Percentiles rank a stretch among this genome's conserved stretches.
phyloP scores from a whole-genome alignment of 495 filamentous ascomycete species.

The Aspergillus campestris region DNA sequence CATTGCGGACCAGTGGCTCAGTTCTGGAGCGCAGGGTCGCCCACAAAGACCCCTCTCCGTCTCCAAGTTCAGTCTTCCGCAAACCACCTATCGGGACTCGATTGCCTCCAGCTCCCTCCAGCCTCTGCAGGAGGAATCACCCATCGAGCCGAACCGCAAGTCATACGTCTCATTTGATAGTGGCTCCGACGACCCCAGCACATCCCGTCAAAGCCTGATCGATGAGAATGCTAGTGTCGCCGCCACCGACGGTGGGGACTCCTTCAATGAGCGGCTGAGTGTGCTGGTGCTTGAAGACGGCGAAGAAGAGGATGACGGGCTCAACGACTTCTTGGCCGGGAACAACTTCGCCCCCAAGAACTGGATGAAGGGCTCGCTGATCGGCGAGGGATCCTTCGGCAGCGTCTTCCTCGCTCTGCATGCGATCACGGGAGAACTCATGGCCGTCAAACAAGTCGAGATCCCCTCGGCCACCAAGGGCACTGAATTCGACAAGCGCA shows the following conservation, averaged over 20 bases:
- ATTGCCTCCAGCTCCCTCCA: slow-evolving; percentile 82
- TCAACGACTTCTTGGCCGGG: slow-evolving; percentile 76
- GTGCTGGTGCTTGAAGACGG: slow-evolving; percentile 64
- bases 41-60: slow-evolving; percentile 54
- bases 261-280: slow-evolving; percentile 61
- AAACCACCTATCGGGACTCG: slow-evolving; percentile 68
- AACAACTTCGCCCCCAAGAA: slow-evolving; percentile 92
- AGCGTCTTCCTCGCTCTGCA: slow-evolving; percentile 96
- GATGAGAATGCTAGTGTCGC: slow-evolving; percentile 70
- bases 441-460: slow-evolving; percentile 98
- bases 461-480: slow-evolving; percentile 73
- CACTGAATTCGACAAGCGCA: slow-evolving; percentile 74
- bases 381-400: slow-evolving; percentile 95
- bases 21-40: slow-evolving; percentile 33
- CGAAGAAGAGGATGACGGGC: slow-evolving; percentile 72
- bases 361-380: slow-evolving; percentile 98
- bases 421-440: slow-evolving; percentile 90
- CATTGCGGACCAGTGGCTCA: slow-evolving; percentile 90
- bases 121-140: slow-evolving; percentile 83
- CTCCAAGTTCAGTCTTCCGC: slow-evolving; percentile 48
- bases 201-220: slow-evolving; percentile 61
- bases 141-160: slow-evolving; percentile 81
- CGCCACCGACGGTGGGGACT: slow-evolving; percentile 48
- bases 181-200: slow-evolving; percentile 70
- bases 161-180: slow-evolving; percentile 96